Base-by-base conservation (phyloP, 306 rosid species). In the Abrus precatorius region DNA sequence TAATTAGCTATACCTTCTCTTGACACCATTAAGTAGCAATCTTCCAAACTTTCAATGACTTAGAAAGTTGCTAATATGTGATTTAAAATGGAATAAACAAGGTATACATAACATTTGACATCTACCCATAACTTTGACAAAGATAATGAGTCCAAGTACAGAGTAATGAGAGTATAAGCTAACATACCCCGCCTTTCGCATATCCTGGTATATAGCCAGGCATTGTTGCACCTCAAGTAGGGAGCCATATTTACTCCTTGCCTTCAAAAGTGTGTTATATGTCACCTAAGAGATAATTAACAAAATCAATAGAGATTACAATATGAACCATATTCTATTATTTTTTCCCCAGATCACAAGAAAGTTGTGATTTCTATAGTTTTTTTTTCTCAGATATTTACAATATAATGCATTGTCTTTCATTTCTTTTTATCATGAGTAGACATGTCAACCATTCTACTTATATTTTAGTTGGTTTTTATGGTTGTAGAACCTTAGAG, bases 141-240 rank as follows among this genome's bases (percentile, higher is more conserved):
- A 69, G 64, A 32, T 6, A 56, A 57, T 11, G 10, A 69, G 53
- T 66, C 34, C 70, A 56, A 32, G 70, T 54, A 36, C 75, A 76
- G 68, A 61, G 10, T 43, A 27, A 29, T 2, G 41, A 10, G 62
- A 56, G 61, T 56, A 14, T 29, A 33, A 10, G 73, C 44, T 47
- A 72, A 57, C 85, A 85, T 89, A 95, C 99, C 99, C 98, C 27
- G 99, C 93, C 81, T 87, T 95, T 61, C 94, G 87, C 99, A 95
- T 91, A 60, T 95, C 98, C 86, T 88, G 98, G 61, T 95, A 95
- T 84, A 93, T 84, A 76, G 93, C 82, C 75, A 95, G 74, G 83
- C 98, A 91, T 80, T 91, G 97, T 79, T 91, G 97, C 59, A 95
- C 94, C 88, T 91, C 99, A 32, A 57, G 87, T 38, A 93, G 74